Evolutionary conservation across 805 yeast genomes (phyloP).

Genomic region (Crinitomyces ghanaensis): DNA sequence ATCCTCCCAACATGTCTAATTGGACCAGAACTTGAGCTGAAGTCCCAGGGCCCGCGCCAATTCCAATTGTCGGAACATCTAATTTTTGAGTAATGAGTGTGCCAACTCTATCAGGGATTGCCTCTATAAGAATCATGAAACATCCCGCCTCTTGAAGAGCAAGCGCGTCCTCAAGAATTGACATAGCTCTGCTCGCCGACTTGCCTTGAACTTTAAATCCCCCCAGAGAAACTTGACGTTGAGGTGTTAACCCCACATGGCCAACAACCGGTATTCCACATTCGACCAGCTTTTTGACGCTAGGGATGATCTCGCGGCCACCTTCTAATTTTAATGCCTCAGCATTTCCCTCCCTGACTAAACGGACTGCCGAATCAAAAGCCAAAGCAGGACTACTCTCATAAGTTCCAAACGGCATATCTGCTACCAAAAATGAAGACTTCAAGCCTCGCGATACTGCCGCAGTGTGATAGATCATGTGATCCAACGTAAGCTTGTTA

Average conservation of each 20-base stretch:
- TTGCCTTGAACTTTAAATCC: slow-evolving; percentile 85
- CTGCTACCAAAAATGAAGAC: slow-evolving; percentile 62
- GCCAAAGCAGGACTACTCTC: slow-evolving; percentile 59
- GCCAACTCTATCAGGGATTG: slow-evolving; percentile 71
- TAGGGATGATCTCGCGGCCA: slow-evolving; percentile 43
- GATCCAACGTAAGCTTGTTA: slow-evolving; percentile 59
- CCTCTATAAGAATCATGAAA: slow-evolving; percentile 66
- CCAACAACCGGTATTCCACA: slow-evolving; percentile 86
- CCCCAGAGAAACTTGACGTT: slow-evolving; percentile 62
- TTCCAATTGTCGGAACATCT: slow-evolving; percentile 78
- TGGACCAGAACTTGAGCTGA: slow-evolving; percentile 88
- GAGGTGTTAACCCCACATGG: slow-evolving; percentile 90
- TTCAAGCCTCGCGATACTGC: slow-evolving; percentile 67
- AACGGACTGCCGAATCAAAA: slow-evolving; percentile 39
- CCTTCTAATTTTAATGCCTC: slow-evolving; percentile 85
- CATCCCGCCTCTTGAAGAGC: slow-evolving; percentile 68
- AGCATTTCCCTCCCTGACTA: slow-evolving; percentile 43
- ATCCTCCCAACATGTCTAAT: slow-evolving; percentile 65
- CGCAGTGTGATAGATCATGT: slow-evolving; percentile 62
- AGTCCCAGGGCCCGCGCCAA: slow-evolving; percentile 81
- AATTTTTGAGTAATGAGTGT: slow-evolving; percentile 47
- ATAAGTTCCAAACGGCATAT: slow-evolving; percentile 80
- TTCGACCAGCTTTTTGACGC: slow-evolving; percentile 43
- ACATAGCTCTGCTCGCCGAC: slow-evolving; percentile 39
- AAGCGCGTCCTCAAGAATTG: slow-evolving; percentile 54